Conservation (phyloP, 352 stramenopile genomes). For the Globisporangium uncinulatum region DNA sequence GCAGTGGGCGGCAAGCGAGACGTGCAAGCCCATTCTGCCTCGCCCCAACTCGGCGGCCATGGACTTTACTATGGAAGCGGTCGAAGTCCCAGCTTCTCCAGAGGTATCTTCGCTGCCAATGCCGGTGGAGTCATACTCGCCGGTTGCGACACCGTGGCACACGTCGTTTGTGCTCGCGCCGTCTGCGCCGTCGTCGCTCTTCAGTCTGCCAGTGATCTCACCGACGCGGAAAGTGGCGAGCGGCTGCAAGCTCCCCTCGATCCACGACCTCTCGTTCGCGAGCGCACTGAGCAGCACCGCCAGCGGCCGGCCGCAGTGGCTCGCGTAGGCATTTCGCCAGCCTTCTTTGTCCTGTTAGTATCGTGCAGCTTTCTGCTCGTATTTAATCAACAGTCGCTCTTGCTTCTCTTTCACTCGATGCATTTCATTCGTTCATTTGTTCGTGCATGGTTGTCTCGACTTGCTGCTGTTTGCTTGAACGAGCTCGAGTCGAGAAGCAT, state of each 20-base stretch:
- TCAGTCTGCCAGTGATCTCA: slow-evolving; percentile 34
- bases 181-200: slow-evolving; percentile 9
- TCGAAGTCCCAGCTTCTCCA: background rate
- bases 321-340: slow-evolving; percentile 21
- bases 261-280: slow-evolving; percentile 40
- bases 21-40: slow-evolving; percentile 67
- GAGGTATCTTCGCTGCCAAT: background rate
- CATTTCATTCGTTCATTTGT: no score
- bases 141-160: slow-evolving; percentile 2
- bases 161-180: slow-evolving; percentile 10
- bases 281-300: slow-evolving; percentile 14
- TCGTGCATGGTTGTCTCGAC: background rate
- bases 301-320: slow-evolving; percentile 17
- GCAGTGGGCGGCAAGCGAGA: slow-evolving; percentile 27
- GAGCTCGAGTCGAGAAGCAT: no score
- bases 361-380: background rate
- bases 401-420: background rate
- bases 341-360: background rate
- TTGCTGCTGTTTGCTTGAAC: no score
- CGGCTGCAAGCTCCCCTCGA: slow-evolving; percentile 50
- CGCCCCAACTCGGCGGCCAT: background rate
- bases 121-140: slow-evolving; percentile 3
- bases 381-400: slow-evolving; percentile 48
- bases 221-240: slow-evolving; percentile 29
- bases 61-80: background rate